phyloP scores from a whole-genome alignment of 2,329 filamentous ascomycete species.

The Nothophoma quercina region DNA sequence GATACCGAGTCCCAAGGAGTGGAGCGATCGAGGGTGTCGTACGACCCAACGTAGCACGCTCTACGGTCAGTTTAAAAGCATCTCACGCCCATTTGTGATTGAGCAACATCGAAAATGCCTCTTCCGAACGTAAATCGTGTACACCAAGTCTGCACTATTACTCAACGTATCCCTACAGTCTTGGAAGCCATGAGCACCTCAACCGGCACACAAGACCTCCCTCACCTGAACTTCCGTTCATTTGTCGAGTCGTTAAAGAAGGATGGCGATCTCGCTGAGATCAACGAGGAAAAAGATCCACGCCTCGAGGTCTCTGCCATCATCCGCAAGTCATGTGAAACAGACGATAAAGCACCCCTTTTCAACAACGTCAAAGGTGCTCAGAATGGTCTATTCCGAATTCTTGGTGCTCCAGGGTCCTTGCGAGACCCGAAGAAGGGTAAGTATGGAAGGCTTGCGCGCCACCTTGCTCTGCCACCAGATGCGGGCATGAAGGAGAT shows the following conservation, averaged over 20 bases:
- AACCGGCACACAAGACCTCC: not conserved
- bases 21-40: not conserved
- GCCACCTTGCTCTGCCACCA: conserved; percentile 6
- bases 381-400: conserved; percentile 57
- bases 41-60: not conserved
- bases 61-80: not conserved
- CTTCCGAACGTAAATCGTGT: not conserved
- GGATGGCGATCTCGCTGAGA: conserved; percentile 13
- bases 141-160: not conserved
- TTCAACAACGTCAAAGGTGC: conserved; percentile 61
- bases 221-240: conserved; percentile 51
- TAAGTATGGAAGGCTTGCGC: conserved; percentile 3
- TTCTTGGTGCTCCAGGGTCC: conserved; percentile 56
- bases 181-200: not conserved
- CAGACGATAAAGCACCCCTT: conserved; percentile 57
- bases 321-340: conserved; percentile 56
- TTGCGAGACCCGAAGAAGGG: conserved; percentile 37
- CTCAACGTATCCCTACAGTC: not conserved
- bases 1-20: not conserved
- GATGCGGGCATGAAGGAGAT: conserved; percentile 3
- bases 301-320: conserved; percentile 52
- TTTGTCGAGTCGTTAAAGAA: conserved; percentile 58
- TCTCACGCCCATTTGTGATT: not conserved
- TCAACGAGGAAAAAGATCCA: conserved; percentile 12
- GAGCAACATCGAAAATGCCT: not conserved